A percentile compares a stretch with the other conserved stretches of the same genome.
These are phyloP conservation scores for Carex myosuroides DNA, from an alignment of 176 grass and related monocot species.

Conservation along the genomic window DNA sequence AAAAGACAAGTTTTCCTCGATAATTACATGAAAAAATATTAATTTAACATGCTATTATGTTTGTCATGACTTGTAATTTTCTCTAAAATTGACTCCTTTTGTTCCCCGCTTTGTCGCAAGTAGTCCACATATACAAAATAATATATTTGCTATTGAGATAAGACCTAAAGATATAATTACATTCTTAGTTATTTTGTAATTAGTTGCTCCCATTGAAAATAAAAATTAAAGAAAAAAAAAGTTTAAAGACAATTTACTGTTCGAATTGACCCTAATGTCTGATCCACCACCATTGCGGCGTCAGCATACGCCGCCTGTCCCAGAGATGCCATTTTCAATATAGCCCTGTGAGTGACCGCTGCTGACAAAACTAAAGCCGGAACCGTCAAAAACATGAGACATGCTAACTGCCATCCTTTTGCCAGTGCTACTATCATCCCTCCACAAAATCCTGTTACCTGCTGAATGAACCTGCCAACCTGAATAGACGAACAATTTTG, in stretches of 20 bases:
- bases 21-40: no score
- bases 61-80: no score
- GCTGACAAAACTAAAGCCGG: conserved; percentile 43
- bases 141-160: no score
- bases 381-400: conserved; percentile 50
- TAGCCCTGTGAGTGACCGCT: conserved; percentile 36
- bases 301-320: conserved; percentile 51
- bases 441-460: conserved; percentile 35
- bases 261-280: conserved; percentile 55
- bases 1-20: no score
- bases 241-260: conserved; percentile 24
- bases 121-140: no score
- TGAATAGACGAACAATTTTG: not conserved
- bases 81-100: no score
- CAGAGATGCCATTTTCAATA: conserved; percentile 41
- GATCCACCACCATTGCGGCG: conserved; percentile 41
- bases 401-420: conserved; percentile 53
- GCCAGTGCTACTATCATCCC: conserved; percentile 52
- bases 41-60: no score
- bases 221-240: not conserved
- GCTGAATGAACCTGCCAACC: conserved; percentile 61
- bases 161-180: no score
- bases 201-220: no score
- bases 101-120: no score
- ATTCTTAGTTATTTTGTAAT: no score